Percentiles rank a stretch among this genome's conserved stretches.
Conservation (phyloP, 352 stramenopile genomes). For the Pythium guiyangense region DNA sequence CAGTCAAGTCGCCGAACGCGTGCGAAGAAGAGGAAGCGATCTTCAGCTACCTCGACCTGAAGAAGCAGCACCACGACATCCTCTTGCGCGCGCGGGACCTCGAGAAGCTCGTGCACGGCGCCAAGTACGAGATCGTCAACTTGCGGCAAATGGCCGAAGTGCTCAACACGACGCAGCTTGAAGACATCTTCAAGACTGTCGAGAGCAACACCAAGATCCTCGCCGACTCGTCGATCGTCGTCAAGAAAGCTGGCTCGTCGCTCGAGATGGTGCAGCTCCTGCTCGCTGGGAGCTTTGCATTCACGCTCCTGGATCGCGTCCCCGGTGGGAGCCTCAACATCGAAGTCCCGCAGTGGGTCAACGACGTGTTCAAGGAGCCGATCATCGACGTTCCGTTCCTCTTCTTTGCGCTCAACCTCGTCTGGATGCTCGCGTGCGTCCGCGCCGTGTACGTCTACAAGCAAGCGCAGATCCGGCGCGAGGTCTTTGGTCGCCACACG, state of each 20-base stretch:
- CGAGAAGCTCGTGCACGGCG: slow-evolving; percentile 90
- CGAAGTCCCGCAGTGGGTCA: slow-evolving; percentile 80
- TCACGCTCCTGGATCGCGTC: slow-evolving; percentile 93
- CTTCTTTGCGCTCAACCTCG: slow-evolving; percentile 89
- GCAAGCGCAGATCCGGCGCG: slow-evolving; percentile 39
- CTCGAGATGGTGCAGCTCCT: slow-evolving; percentile 88
- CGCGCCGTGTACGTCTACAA: slow-evolving; percentile 59
- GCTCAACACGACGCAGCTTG: slow-evolving; percentile 86
- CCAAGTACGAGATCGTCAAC: slow-evolving; percentile 89
- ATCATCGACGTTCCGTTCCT: slow-evolving; percentile 55
- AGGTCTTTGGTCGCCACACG: slow-evolving; percentile 80
- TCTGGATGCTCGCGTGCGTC: slow-evolving; percentile 78
- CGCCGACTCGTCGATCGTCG: slow-evolving; percentile 73
- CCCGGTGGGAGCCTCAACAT: slow-evolving; percentile 50
- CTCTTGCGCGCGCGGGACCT: slow-evolving; percentile 86
- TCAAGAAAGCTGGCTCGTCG: background rate
- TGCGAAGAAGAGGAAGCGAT: slow-evolving; percentile 67
- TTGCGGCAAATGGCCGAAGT: slow-evolving; percentile 88
- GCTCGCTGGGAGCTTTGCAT: slow-evolving; percentile 90
- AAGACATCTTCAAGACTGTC: slow-evolving; percentile 77
- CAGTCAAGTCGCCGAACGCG: slow-evolving; percentile 31
- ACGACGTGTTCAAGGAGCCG: slow-evolving; percentile 49
- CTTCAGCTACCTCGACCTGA: slow-evolving; percentile 91
- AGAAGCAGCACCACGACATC: slow-evolving; percentile 85
- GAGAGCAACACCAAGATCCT: slow-evolving; percentile 90